Conservation (phyloP, 2,329 filamentous ascomycete species). For the Lizonia empirigonia region DNA sequence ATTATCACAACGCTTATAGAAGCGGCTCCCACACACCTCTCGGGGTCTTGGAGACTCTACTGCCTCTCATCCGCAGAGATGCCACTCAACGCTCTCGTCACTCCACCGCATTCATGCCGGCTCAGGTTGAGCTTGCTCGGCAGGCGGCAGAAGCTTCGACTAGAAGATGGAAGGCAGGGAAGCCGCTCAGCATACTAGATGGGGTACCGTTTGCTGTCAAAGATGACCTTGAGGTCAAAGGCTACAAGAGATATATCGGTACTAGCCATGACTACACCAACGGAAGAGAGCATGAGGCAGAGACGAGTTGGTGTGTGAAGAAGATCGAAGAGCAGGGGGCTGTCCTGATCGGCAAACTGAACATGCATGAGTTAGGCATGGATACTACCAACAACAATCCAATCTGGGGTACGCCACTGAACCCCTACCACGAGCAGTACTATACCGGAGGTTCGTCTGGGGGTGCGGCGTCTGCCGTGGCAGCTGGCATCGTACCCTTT, state of each 20-base stretch:
- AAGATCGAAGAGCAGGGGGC: constrained; percentile 77
- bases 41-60: constrained; percentile 71
- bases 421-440: constrained; percentile 77
- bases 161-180: constrained; percentile 70
- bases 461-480: constrained; percentile 73
- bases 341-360: constrained; percentile 74
- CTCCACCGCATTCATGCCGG: constrained; percentile 74
- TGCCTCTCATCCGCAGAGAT: constrained; percentile 72
- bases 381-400: constrained; percentile 86
- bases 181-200: constrained; percentile 72
- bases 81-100: constrained; percentile 62
- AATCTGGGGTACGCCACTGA: constrained; percentile 73
- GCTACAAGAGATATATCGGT: constrained; percentile 71
- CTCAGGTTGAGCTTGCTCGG: constrained; percentile 65
- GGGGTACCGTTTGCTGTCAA: constrained; percentile 85
- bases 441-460: constrained; percentile 84
- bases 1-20: constrained; percentile 78
- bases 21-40: constrained; percentile 72
- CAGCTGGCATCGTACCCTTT: constrained; percentile 74
- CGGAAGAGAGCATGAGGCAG: constrained; percentile 47
- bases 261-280: constrained; percentile 64
- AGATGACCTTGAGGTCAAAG: constrained; percentile 75
- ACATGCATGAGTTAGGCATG: constrained; percentile 80
- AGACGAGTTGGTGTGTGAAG: constrained; percentile 72
- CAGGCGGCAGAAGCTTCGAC: constrained; percentile 76